A percentile compares a stretch with the other conserved stretches of the same genome.
Evolutionary conservation across 2,329 filamentous ascomycete genomes (phyloP).

Genomic region (Westerdykella sp.): DNA sequence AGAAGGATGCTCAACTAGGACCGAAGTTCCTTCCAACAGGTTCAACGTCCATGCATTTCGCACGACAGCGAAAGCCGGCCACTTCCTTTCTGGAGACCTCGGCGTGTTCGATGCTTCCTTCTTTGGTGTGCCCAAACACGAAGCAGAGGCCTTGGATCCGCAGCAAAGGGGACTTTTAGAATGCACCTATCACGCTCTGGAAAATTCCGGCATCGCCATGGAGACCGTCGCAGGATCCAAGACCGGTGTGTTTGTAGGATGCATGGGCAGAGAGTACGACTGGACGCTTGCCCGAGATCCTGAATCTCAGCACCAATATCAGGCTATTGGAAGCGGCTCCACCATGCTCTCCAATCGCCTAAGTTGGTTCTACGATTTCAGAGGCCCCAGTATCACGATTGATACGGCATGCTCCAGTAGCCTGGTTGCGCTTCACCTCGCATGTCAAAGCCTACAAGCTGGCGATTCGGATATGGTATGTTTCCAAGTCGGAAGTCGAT

Average conservation of each 20-base stretch:
- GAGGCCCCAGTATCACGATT: conserved; percentile 18
- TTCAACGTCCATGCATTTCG: conserved; percentile 13
- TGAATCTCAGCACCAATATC: neutral
- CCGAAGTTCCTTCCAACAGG: conserved; percentile 12
- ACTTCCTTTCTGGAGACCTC: conserved; percentile 16
- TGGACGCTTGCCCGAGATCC: neutral
- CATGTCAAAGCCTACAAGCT: conserved; percentile 11
- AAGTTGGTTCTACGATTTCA: conserved; percentile 16
- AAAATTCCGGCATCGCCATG: conserved; percentile 19
- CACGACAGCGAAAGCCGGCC: conserved; percentile 4
- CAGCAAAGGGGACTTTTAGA: conserved; percentile 22
- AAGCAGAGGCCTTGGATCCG: conserved; percentile 22
- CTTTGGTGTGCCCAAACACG: conserved; percentile 14
- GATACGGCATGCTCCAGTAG: conserved; percentile 26
- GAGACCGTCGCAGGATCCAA: conserved; percentile 11
- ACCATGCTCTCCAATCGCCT: conserved; percentile 14
- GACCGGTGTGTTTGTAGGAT: conserved; percentile 12
- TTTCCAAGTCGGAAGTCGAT: neutral
- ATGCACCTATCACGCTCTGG: conserved; percentile 22
- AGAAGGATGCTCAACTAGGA: conserved; percentile 8
- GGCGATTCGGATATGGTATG: conserved; percentile 1
- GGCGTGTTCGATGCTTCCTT: conserved; percentile 19
- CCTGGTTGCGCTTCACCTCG: conserved; percentile 17
- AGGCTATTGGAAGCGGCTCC: neutral
- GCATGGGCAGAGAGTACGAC: neutral